Evolutionary conservation across 2,329 filamentous ascomycete genomes (phyloP).

Genomic region (Fusarium euwallaceae): DNA sequence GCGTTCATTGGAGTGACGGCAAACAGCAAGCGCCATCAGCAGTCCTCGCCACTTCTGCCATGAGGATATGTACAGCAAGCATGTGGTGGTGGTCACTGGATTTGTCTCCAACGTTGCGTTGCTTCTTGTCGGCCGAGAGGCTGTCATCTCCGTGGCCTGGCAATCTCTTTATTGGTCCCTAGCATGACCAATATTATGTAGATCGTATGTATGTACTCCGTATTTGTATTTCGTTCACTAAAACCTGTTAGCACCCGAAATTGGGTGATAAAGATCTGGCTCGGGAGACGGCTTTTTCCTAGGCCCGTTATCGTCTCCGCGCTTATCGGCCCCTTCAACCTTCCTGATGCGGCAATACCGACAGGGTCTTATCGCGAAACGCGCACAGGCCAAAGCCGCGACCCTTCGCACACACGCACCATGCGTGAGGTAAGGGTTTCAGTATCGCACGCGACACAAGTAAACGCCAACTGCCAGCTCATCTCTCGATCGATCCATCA

Average conservation of each 20-base stretch:
- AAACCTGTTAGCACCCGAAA: conserved; percentile 48
- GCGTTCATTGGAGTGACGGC: not conserved
- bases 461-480: conserved; percentile 11
- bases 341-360: not conserved
- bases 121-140: not conserved
- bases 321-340: conserved; percentile 22
- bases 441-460: conserved; percentile 15
- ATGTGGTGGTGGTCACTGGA: not conserved
- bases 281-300: conserved; percentile 24
- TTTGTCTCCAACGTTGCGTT: not conserved
- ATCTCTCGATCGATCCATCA: conserved; percentile 7
- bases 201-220: not conserved
- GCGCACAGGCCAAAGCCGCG: conserved; percentile 17
- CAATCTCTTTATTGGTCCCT: not conserved
- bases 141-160: not conserved
- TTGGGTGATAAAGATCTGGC: conserved; percentile 22
- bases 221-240: conserved; percentile 41
- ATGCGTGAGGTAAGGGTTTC: conserved; percentile 10
- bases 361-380: conserved; percentile 21
- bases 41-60: not conserved
- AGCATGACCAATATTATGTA: not conserved
- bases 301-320: conserved; percentile 26
- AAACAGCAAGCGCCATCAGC: not conserved
- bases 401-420: conserved; percentile 11
- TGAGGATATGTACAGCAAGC: not conserved